Evolutionary conservation across 352 stramenopile genomes (phyloP), one percentile per base, ranked within the genome.

Genomic region (Phytophthora boehmeriae): DNA sequence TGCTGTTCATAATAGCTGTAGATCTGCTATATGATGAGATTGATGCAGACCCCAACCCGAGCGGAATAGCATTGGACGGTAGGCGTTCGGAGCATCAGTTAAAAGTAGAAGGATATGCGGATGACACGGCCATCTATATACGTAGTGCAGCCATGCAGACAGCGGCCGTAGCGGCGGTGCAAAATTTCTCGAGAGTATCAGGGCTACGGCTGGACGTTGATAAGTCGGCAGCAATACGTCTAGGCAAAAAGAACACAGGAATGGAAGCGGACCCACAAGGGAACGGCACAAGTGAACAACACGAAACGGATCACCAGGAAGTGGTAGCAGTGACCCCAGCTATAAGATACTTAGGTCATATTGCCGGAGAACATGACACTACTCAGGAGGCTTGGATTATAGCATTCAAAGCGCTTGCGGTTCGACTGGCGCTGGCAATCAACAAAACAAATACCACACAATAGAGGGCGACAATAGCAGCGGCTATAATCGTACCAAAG

Each of bases 51-150:
- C 1, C 5, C 5, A 1, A 0, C 1, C 6, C 55, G 13, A 1
- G 23, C n/a, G 38, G 51, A 2, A 59, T 50, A 14, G 2, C 23
- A 5, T 17, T 50, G 1, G 9, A 4, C 8, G 30, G 27, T 4
- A 16, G 39, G 0, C 8, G 3, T 14, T 0, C 14, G 8, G 8
- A 17, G 2, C 6, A 16, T 8, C 8, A 17, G 13, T n/a, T 59
- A 4, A 49, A 16, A 34, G 22, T 59, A 4, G 51, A 34, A 0
- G 44, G 45, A 0, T 63, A 63, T 19, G 55, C 45, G 14, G 55
- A 63, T 5, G 36, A 57, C 35, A 53, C 46, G 3, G 46, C 55
- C 0, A 55, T 56, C 1, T 63, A 63, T 16, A 42, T 52, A 11
- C 6, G 11, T 11, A 0, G 20, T 4, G n/a, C 9, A 1, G 2